phyloP scores from a whole-genome alignment of 352 stramenopile genomes.

The Phytophthora pistaciae region DNA sequence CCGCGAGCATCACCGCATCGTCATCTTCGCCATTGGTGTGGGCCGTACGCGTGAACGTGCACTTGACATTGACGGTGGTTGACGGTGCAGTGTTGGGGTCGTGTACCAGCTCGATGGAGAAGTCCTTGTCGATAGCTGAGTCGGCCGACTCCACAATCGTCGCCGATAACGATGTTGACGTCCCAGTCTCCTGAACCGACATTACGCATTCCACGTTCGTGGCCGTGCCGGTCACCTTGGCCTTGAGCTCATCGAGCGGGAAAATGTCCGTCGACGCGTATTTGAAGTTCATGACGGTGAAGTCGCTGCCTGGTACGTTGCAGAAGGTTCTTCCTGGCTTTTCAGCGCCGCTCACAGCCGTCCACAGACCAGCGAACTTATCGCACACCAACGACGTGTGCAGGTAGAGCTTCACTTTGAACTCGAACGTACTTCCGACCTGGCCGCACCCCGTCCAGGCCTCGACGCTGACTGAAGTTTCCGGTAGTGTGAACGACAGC shows the following conservation, averaged over 20 bases:
- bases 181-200: background rate
- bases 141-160: background rate
- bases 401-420: constrained; percentile 49
- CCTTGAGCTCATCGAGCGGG: background rate
- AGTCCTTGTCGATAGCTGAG: constrained; percentile 23
- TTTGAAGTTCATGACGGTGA: constrained; percentile 20
- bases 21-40: background rate
- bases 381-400: constrained; percentile 33
- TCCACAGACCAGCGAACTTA: constrained; percentile 20
- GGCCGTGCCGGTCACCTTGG: background rate
- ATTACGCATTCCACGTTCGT: constrained; percentile 2
- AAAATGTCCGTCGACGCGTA: constrained; percentile 15
- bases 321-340: constrained; percentile 10
- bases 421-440: constrained; percentile 24
- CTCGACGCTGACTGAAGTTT: constrained; percentile 51
- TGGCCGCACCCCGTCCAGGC: constrained; percentile 60
- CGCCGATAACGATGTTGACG: too few species aligned
- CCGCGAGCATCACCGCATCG: background rate
- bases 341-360: background rate
- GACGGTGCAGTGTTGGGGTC: constrained; percentile 34
- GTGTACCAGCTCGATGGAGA: constrained; percentile 60
- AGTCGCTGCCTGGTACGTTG: constrained; percentile 30
- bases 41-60: constrained; percentile 41
- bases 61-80: constrained; percentile 47
- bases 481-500: constrained; percentile 28